Evolutionary conservation across 169 alveolate genomes (phyloP), one percentile per base, ranked within the genome.

Genomic region (Perkinsus chesapeaki): DNA sequence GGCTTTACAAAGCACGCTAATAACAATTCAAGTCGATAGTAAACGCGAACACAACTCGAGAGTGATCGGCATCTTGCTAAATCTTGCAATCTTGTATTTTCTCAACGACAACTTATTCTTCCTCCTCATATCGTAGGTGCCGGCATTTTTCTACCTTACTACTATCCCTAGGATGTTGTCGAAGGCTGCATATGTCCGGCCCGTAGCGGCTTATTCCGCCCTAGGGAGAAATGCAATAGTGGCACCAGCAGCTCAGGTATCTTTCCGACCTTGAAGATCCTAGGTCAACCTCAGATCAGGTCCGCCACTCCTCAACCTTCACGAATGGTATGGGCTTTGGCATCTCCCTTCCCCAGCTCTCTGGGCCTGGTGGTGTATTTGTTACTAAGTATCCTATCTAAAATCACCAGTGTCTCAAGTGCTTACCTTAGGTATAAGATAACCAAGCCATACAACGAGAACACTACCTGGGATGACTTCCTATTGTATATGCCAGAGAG

Each of bases 321-420:
- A 60, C 82, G 3, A 60, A 60, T 34, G 82, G 82, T 23, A 60
- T 60, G 82, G 82, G 82, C 23, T 60, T 60, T 16, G 82, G 82
- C 31, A 16, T 60, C 23, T 20, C 82, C 82, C 12, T 60, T 0
- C 82, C 82, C 3, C 82, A 60, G 23, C 82, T 60, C 82, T 60
- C 92, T 39, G 73, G 73, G 27, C 39, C 39, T 16, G 93, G 93
- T 73, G 93, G 93, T 34, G 73, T 91, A 16, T 91, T 39, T 73
- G 93, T 91, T 23, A 91, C 93, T 16, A 91, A 91, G 82, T 60
- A 60, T 27, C 7, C 31, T 16, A 27, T 0, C 82, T 23, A 60
- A 27, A 47, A 27, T 27, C 82, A 27, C 82, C 37, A 20, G 37
- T 23, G 36, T 16, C 27, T 7, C 82, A 20, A 16, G 3, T 0